phyloP scores from a whole-genome alignment of 2,329 filamentous ascomycete species.

The Rugonectria rugulosa region DNA sequence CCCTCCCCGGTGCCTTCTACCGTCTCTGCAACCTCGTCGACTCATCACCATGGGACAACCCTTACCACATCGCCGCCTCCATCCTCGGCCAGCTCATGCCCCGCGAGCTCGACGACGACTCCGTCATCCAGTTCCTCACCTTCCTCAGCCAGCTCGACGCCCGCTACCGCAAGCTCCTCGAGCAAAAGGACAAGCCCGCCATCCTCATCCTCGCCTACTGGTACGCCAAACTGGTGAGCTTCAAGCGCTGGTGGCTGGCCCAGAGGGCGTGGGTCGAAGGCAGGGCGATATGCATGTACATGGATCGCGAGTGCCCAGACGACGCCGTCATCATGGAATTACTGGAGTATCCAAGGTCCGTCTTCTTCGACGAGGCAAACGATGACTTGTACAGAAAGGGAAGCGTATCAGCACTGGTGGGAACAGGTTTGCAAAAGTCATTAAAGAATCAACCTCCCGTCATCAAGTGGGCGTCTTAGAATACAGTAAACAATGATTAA shows the following conservation, averaged over 20 bases:
- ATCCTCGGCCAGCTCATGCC: slow-evolving; percentile 49
- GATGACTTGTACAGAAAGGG: too few relatives aligned
- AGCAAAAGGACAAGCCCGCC: slow-evolving; percentile 59
- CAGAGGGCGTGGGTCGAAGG: slow-evolving; percentile 56
- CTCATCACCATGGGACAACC: slow-evolving; percentile 35
- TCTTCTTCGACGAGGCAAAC: slow-evolving; percentile 3
- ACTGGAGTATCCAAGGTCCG: slow-evolving; percentile 27
- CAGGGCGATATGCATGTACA: slow-evolving; percentile 55
- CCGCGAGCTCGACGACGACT: slow-evolving; percentile 47
- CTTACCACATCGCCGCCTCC: slow-evolving; percentile 44
- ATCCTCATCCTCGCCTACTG: slow-evolving; percentile 64
- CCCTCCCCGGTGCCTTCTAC: slow-evolving; percentile 45
- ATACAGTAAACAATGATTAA: not conserved
- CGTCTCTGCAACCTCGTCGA: slow-evolving; percentile 37
- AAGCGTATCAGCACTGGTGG: not conserved
- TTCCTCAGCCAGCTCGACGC: slow-evolving; percentile 56
- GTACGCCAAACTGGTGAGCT: slow-evolving; percentile 57
- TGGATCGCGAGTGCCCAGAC: slow-evolving; percentile 35
- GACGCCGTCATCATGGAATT: slow-evolving; percentile 24
- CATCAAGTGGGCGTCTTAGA: not conserved
- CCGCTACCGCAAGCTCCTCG: slow-evolving; percentile 54
- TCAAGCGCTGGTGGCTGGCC: slow-evolving; percentile 56
- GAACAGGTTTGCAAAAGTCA: not conserved
- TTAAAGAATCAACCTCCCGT: not conserved
- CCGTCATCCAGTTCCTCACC: slow-evolving; percentile 53